Conservation (phyloP, 2,329 filamentous ascomycete genomes). For the Arthrobotrys sphaeroides region DNA sequence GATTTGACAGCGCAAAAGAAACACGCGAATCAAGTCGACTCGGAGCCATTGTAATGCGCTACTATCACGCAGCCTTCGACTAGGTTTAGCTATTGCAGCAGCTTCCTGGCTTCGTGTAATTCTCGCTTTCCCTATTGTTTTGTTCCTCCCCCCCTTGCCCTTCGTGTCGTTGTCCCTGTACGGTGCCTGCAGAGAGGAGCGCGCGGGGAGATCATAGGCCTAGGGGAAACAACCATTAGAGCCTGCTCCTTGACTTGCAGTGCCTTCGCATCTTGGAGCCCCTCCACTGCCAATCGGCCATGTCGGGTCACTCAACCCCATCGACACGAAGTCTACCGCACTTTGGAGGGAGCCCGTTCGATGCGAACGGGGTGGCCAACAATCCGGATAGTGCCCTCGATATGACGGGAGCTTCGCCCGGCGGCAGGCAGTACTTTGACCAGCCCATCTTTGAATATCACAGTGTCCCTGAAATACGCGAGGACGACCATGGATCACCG, state of each 20-base stretch:
- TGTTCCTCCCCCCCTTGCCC: constrained; percentile 13
- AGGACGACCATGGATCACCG: constrained; percentile 40
- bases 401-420: constrained; percentile 51
- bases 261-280: constrained; percentile 15
- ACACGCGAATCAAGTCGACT: constrained; percentile 53
- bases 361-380: constrained; percentile 51
- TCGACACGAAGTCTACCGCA: constrained; percentile 54
- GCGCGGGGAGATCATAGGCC: constrained; percentile 33
- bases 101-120: constrained; percentile 49
- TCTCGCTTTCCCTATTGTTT: constrained; percentile 31
- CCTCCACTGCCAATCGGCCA: constrained; percentile 51
- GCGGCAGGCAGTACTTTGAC: constrained; percentile 50
- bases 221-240: constrained; percentile 5
- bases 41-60: constrained; percentile 42
- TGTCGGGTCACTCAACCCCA: constrained; percentile 54
- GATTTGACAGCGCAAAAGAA: constrained; percentile 49
- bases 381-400: constrained; percentile 50
- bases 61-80: constrained; percentile 41
- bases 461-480: constrained; percentile 46
- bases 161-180: constrained; percentile 52
- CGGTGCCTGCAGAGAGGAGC: constrained; percentile 26
- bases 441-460: constrained; percentile 54
- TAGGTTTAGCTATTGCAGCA: constrained; percentile 53
- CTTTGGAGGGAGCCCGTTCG: constrained; percentile 52
- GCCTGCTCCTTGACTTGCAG: constrained; percentile 34